A percentile compares a stretch with the other conserved stretches of the same genome.
Evolutionary conservation across 148 eudicot genomes (phyloP).

Genomic region (Gaultheria prostrata): DNA sequence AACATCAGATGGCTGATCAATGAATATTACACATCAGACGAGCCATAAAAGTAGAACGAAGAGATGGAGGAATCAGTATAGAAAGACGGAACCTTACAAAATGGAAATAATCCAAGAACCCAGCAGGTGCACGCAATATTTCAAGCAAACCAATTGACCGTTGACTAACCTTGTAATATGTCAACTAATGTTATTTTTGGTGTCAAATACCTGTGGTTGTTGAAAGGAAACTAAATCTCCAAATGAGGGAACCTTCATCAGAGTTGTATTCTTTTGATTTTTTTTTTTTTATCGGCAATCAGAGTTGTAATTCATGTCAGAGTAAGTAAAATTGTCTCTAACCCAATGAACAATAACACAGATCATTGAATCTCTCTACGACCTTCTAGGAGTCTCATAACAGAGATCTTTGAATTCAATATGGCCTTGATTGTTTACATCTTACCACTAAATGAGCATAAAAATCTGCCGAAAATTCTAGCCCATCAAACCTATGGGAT

Average conservation of each 20-base stretch:
- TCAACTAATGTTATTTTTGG: background rate
- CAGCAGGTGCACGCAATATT: background rate
- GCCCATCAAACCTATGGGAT: background rate
- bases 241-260: background rate
- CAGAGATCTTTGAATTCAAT: background rate
- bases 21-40: background rate
- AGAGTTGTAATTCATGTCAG: background rate
- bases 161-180: background rate
- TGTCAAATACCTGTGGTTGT: background rate
- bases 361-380: background rate
- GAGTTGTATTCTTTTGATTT: background rate
- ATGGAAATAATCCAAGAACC: background rate
- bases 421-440: background rate
- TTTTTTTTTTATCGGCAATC: background rate
- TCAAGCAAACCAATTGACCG: background rate
- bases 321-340: background rate
- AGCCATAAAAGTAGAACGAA: background rate
- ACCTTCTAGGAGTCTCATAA: background rate
- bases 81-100: background rate
- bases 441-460: background rate
- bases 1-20: background rate
- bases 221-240: background rate
- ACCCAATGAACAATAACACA: background rate
- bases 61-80: background rate
- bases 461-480: background rate